Evolutionary conservation across 2,329 filamentous ascomycete species (phyloP), one percentile per base, ranked within the genome.

Genomic region (Verticillium nubilum): DNA sequence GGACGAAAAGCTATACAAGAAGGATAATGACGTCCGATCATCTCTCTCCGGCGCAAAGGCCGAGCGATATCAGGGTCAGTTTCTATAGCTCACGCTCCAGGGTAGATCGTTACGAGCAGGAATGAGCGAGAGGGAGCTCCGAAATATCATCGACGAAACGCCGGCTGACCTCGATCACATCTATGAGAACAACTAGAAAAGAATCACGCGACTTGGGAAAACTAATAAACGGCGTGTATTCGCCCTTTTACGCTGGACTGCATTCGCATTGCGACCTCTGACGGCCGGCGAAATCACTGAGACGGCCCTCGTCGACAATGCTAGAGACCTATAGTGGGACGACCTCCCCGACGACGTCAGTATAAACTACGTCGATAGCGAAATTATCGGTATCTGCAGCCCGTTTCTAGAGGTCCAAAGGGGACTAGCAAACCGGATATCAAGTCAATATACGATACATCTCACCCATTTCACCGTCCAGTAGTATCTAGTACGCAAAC

Each of bases 41-140:
- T 54, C 63, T 0, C 58, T 74, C 1, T 67, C 70, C 2, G 12
- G 64, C 4, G 58, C 50, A n/a, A 66, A 75, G 59, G 59, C 70
- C 0, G 55, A 67, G 4, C 60, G 66, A 1, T 73, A 67, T 26
- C 61, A 70, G 2, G 74, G 71, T 0, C 73, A 74, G 42, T 75
- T 76, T 33, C 52, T 75, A 0, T 74, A 66, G 64, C 60, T 75
- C 1, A 70, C 67, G 17, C 17, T 75, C 60, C 66, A 72, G 13
- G 67, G 68, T 5, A 33, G 64, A 1, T 60, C 65, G 3, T 52
- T 75, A 0, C 60, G 63, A 0, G 63, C 56, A 6, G 62, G 68
- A 0, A 70, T 69, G 61, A 71, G 66, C 25, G 63, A 65, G 37
- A 69, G 67, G 17, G 66, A 71, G 27, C 62, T 76, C 0, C 58